Evolutionary conservation across 169 alveolate genomes (phyloP).

Genomic region (Plasmodium vivax): DNA sequence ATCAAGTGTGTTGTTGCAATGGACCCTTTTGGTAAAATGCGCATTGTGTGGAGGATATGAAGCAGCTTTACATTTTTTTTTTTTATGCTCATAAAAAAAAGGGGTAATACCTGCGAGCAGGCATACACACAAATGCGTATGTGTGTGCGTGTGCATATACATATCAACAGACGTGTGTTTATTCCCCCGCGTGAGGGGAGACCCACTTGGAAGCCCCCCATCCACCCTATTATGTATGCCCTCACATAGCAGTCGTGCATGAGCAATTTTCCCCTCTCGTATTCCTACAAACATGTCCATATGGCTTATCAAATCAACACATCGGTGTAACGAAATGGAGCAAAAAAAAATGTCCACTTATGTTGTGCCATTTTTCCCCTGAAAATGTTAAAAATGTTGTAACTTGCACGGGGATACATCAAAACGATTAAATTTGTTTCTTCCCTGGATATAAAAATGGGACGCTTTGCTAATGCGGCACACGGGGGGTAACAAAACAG

Average conservation of each 20-base stretch:
- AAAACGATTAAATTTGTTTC: not conserved
- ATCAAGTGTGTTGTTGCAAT: not conserved
- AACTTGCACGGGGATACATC: not conserved
- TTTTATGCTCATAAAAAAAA: not conserved
- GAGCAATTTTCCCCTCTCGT: not conserved
- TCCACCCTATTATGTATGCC: not conserved
- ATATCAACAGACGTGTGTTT: not conserved
- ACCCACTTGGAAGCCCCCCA: not conserved
- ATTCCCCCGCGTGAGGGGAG: not conserved
- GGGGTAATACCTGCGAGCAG: not conserved
- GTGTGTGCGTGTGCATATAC: not conserved
- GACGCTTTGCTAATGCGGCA: not conserved
- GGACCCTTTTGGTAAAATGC: not conserved
- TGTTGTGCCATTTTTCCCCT: not conserved
- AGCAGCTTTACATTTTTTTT: not conserved
- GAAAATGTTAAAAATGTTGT: not conserved
- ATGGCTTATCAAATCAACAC: not conserved
- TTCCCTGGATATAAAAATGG: not conserved
- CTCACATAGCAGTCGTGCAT: not conserved
- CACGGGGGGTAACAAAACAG: not conserved
- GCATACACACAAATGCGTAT: not conserved
- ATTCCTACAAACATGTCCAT: not conserved
- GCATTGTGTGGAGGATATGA: not conserved
- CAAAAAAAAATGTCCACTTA: not conserved
- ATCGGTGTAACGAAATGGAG: not conserved